These are phyloP conservation scores for Alternaria sp. DNA, from an alignment of 2,329 filamentous ascomycete genomes.

Conservation along the genomic window DNA sequence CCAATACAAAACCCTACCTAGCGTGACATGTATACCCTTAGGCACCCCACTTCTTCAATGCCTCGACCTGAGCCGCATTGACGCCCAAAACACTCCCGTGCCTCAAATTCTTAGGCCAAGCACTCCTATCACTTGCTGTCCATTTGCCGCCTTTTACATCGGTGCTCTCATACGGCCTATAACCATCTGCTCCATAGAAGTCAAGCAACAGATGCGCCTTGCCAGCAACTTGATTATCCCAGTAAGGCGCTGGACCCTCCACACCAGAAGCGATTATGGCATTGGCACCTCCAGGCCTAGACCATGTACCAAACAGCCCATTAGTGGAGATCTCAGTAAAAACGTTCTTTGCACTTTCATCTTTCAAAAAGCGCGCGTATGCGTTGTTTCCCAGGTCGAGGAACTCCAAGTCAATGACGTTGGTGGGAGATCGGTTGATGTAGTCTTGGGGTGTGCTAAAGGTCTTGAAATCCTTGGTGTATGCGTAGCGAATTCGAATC, in stretches of 20 bases:
- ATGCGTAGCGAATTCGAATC: constrained; percentile 62
- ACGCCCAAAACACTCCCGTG: constrained; percentile 55
- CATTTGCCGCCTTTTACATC: constrained; percentile 59
- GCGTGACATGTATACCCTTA: neutral
- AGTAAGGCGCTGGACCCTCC: constrained; percentile 47
- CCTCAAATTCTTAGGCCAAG: constrained; percentile 60
- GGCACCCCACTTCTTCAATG: constrained; percentile 46
- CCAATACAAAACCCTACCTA: neutral
- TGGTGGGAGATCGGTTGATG: constrained; percentile 59
- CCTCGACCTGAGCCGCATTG: constrained; percentile 48
- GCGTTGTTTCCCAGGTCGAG: constrained; percentile 55
- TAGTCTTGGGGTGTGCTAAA: constrained; percentile 62
- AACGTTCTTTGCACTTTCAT: constrained; percentile 62
- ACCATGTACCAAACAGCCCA: constrained; percentile 64
- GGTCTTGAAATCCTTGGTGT: constrained; percentile 64
- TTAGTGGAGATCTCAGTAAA: constrained; percentile 60
- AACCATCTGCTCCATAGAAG: constrained; percentile 55
- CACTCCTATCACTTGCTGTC: constrained; percentile 54
- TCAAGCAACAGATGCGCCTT: constrained; percentile 59
- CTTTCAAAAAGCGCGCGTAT: constrained; percentile 66
- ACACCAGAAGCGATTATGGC: constrained; percentile 52
- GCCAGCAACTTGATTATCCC: constrained; percentile 45
- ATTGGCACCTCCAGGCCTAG: constrained; percentile 55
- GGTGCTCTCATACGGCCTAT: constrained; percentile 59
- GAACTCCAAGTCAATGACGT: constrained; percentile 67